A percentile compares a stretch with the other conserved stretches of the same genome.
phyloP scores from a whole-genome alignment of 768 basidiomycete genomes.

The Mycena amicta region DNA sequence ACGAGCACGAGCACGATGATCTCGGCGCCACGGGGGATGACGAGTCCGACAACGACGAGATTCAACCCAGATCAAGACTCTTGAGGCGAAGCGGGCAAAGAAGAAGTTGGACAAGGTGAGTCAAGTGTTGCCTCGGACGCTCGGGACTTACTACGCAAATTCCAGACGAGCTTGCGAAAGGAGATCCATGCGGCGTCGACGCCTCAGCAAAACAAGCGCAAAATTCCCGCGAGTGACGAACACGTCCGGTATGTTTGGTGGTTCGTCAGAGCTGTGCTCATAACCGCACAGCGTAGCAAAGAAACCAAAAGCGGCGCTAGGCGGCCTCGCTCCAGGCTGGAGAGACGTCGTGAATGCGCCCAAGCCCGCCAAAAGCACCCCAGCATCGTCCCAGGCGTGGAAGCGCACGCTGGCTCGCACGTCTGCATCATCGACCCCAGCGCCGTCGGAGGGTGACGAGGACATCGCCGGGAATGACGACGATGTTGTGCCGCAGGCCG shows the following conservation, averaged over 20 bases:
- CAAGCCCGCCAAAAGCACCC: neutral
- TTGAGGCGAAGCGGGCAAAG: neutral
- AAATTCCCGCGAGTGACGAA: neutral
- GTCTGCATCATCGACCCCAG: neutral
- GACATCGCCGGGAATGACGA: neutral
- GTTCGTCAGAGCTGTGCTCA: too few relatives aligned
- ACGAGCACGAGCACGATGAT: neutral
- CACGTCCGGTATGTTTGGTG: neutral
- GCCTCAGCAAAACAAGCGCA: neutral
- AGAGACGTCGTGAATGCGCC: neutral
- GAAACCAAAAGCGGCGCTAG: neutral
- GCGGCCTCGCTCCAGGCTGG: neutral
- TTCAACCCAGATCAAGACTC: neutral
- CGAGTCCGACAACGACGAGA: neutral
- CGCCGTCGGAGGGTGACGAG: neutral
- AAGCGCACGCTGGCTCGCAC: neutral
- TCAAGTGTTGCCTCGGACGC: neutral
- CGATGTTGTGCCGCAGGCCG: neutral
- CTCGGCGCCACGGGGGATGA: neutral
- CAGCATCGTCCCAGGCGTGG: neutral
- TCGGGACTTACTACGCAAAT: neutral
- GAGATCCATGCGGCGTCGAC: neutral
- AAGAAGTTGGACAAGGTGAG: neutral
- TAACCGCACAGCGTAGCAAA: neutral
- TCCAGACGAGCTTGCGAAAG: neutral